Conservation (phyloP, 306 rosid species). For the Pyrus bretschneideri region DNA sequence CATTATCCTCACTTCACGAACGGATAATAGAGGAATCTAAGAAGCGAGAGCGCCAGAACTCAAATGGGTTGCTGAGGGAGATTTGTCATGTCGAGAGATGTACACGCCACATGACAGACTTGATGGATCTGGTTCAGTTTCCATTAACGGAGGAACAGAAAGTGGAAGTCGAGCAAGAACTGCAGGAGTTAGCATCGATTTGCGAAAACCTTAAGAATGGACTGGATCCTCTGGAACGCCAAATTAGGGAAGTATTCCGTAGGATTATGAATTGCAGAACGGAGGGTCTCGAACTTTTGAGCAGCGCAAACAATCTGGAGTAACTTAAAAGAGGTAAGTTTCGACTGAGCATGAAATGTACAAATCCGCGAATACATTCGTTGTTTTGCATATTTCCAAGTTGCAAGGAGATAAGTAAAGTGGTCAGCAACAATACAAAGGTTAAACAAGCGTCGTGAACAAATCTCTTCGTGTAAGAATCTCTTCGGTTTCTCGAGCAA, state of each 20-base stretch:
- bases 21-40: slow-evolving; percentile 76
- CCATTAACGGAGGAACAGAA: slow-evolving; percentile 66
- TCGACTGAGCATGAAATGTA: slow-evolving; percentile 39
- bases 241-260: slow-evolving; percentile 68
- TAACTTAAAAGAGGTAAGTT: slow-evolving; percentile 18
- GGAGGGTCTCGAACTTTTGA: slow-evolving; percentile 67
- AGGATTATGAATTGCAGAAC: slow-evolving; percentile 67
- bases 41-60: slow-evolving; percentile 66
- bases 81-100: slow-evolving; percentile 66
- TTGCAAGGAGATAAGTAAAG: slow-evolving; percentile 23
- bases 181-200: slow-evolving; percentile 45
- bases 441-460: not conserved
- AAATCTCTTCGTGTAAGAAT: not conserved
- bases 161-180: slow-evolving; percentile 47
- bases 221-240: slow-evolving; percentile 74
- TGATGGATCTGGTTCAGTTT: slow-evolving; percentile 65
- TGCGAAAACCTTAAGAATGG: slow-evolving; percentile 49
- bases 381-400: slow-evolving; percentile 22
- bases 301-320: slow-evolving; percentile 35
- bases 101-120: slow-evolving; percentile 58
- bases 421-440: slow-evolving; percentile 6
- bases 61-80: slow-evolving; percentile 77
- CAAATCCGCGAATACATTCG: slow-evolving; percentile 29
- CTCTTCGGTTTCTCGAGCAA: slow-evolving; percentile 1
- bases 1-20: slow-evolving; percentile 48